Evolutionary conservation across 2,329 filamentous ascomycete species (phyloP).

Genomic region (Xenoacremonium recifei): DNA sequence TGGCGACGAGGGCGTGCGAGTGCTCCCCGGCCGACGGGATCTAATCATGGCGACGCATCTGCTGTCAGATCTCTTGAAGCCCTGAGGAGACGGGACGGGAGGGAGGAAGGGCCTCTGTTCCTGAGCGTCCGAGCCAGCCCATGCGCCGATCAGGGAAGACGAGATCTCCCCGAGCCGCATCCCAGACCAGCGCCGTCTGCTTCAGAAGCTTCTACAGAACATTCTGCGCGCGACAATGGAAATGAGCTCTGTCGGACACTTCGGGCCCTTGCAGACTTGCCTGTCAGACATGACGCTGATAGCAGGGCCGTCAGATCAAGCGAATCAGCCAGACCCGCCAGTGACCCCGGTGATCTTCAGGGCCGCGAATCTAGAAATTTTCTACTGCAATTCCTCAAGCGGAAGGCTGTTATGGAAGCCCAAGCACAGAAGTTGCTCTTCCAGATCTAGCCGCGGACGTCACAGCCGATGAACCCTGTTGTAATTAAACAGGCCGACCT

Average conservation of each 20-base stretch:
- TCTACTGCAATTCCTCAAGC: not conserved
- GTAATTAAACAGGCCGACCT: too few relatives aligned
- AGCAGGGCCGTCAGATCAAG: constrained; percentile 3
- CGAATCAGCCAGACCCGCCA: constrained; percentile 7
- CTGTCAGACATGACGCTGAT: constrained; percentile 10
- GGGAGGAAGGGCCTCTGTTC: not conserved
- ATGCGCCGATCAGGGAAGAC: constrained; percentile 7
- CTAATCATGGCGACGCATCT: constrained; percentile 1
- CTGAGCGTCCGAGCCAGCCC: constrained; percentile 2
- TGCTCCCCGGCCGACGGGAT: constrained; percentile 10
- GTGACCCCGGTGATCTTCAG: constrained; percentile 7
- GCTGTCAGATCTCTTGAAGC: constrained; percentile 1
- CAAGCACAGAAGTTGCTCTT: too few relatives aligned
- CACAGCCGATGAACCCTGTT: too few relatives aligned
- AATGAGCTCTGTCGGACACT: not conserved
- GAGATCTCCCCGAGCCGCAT: too few relatives aligned
- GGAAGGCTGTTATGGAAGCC: not conserved
- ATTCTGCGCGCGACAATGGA: not conserved
- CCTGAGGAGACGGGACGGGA: too few relatives aligned
- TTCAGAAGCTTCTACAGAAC: too few relatives aligned
- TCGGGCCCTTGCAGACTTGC: too few relatives aligned
- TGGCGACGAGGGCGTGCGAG: constrained; percentile 3
- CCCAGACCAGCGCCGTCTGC: too few relatives aligned
- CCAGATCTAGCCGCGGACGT: too few relatives aligned
- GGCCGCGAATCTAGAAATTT: constrained; percentile 4